Base-by-base conservation (phyloP, 1,284 basidiomycete species). In the Puccinia coronata region DNA sequence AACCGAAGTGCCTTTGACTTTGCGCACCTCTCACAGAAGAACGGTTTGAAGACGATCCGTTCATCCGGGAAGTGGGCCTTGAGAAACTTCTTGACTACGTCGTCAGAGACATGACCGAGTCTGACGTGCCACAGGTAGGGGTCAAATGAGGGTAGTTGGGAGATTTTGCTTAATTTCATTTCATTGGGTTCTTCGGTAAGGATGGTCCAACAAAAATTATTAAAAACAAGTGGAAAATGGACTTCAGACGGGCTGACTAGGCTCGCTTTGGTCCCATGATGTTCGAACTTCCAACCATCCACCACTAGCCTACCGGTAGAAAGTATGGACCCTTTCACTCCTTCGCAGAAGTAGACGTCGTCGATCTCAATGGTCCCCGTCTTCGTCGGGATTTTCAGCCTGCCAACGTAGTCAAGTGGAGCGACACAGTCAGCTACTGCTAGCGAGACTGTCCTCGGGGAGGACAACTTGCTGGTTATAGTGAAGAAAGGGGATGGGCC, bases 21-120 rank as follows among this genome's bases (percentile, higher is more conserved):
- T 6, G 72, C 51, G 43, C 72, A 74, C 11, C n/a, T 16, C 23
- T 57, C 34, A 28, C 72, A 74, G n/a, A 57, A 59, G 36, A 74
- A 57, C 8, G 53, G 8, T 28, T 59, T 39, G 14, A 8, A 59
- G 8, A 1, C 9, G 4, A 6, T 59, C 49, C 25, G 43, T 18
- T 25, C 14, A 20, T 57, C 36, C 1, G 72, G 72, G 34, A 74
- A 41, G 8, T 41, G 34, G 5, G 2, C 1, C 34, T 57, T n/a
- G 5, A 74, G 36, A 51, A 41, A 74, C 25, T 74, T 20, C 20
- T 23, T 39, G n/a, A 59, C 72, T 14, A 74, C 72, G 3, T 18
- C 4, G 2, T 73, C 71, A 6, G 49, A 55, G 1, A 41, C 49
- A 31, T 73, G 71, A 3, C 71, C 71, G 4, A 73, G 71, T 18